Evolutionary conservation across 2,329 filamentous ascomycete genomes (phyloP), one percentile per base, ranked within the genome.

Genomic region (Fusarium dimerum): DNA sequence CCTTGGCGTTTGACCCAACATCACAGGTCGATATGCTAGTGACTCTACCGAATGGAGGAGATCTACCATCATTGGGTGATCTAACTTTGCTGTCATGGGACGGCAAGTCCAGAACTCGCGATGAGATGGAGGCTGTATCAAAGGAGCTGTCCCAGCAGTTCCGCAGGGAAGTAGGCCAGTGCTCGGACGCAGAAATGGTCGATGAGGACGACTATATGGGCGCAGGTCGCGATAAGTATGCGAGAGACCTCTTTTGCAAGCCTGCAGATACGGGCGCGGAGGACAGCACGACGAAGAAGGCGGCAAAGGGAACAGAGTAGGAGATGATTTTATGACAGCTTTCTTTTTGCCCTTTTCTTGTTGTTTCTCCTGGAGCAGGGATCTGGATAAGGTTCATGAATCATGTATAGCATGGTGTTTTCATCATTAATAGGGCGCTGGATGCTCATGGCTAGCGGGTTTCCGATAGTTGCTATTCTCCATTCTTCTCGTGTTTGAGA

Each of bases 201-300:
- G 55, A 60, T 2, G 59, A 65, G 36, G 51, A 59, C 11, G 59
- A 61, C 5, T 59, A 53, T 30, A 51, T 49, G 38, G 47, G 17
- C 41, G 49, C 51, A 36, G 47, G 38, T 15, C 50, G 65, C 32
- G 60, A 71, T n/a, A 68, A 70, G 26, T 74, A 73, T 39, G 76
- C 82, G 1, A 71, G 74, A 30, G 86, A 90, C 65, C 70, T 92
- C 45, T 92, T 92, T 67, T 92, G 89, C 63, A 72, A 51, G 20
- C 51, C 42, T 7, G 62, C 61, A 45, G 67, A 30, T 5, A 40
- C 39, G 5, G 11, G 40, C 11, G 30, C 36, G 20, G 20, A 47
- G 12, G 45, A 40, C 2, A 44, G 41, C 15, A 39, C 16, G 11
- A 40, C 45, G 44, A 36, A 26, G 38, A 52, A 50, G 36, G 52